Evolutionary conservation across 2,329 filamentous ascomycete genomes (phyloP), one percentile per base, ranked within the genome.

Genomic region (Rachicladosporium sp.): DNA sequence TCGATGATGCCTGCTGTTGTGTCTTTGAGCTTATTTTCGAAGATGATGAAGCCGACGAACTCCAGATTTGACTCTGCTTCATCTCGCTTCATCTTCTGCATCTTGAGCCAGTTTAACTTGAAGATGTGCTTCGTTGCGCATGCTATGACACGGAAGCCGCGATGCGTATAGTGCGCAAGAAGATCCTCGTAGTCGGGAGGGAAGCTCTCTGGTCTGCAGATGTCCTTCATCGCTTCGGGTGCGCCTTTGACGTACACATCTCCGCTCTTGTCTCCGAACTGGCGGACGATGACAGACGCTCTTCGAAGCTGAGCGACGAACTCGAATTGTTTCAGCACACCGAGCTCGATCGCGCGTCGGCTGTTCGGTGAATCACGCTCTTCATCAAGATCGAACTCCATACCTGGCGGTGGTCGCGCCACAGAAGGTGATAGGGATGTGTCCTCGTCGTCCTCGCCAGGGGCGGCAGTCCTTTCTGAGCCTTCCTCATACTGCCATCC

Each of bases 1-100:
- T 82, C 73, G 19, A 98, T 76, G 29, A 95, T 82, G 2, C 72
- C 73, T 2, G 83, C 73, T 0, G 89, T 95, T 12, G 76, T 87
- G 2, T 84, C 80, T 60, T 98, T 98, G 45, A 98, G 67, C 63
- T 98, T 98, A 65, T 98, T 98, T 64, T 98, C 91, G 52, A 98
- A 98, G 39, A 98, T 81, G 55, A 98, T 96, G 63, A 98, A 98
- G 4, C 91, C 91, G 29, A 88, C 73, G 55, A 98, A 96, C 34
- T 89, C 78, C 8, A 98, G 73, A 27, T 78, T 71, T 3, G 76
- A 81, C 60, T 98, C 91, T 6, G 83, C 88, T 39, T 95, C 83
- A 31, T 78, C 67, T 23, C 91, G 80, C 50, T 78, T 82, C 80
- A 96, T 88, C 65, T 93, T 94, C 55, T 96, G 87, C 5, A 88